Conservation (phyloP, 345 rosid species). For the Eucalyptus tenuipes region DNA sequence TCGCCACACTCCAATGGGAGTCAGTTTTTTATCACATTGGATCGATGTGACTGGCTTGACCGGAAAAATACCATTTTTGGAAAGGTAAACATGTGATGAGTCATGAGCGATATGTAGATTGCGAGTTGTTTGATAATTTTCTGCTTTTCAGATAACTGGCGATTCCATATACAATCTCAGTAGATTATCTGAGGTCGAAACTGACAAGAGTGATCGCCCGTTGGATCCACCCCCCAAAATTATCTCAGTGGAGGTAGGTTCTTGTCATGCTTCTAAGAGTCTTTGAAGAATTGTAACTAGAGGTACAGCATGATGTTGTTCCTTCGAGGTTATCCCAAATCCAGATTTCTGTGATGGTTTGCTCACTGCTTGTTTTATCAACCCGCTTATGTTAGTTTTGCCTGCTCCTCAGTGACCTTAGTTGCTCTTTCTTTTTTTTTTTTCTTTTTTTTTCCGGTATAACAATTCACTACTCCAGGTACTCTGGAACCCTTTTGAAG, state of each 20-base stretch:
- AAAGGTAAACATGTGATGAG: conserved; percentile 37
- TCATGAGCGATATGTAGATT: background rate
- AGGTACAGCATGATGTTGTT: background rate
- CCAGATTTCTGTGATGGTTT: background rate
- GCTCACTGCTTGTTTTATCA: background rate
- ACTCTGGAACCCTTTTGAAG: conserved; percentile 93
- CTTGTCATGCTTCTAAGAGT: background rate
- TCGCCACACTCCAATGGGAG: conserved; percentile 81
- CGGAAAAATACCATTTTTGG: conserved; percentile 74
- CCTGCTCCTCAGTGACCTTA: background rate
- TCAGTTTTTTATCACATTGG: conserved; percentile 88
- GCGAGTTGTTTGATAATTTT: background rate
- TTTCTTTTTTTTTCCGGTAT: background rate
- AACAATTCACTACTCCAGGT: conserved; percentile 32
- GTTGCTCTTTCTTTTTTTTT: background rate
- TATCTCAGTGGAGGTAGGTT: conserved; percentile 64
- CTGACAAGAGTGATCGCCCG: conserved; percentile 63
- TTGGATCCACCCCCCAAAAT: conserved; percentile 70
- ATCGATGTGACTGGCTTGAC: conserved; percentile 91
- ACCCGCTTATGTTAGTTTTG: background rate
- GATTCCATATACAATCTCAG: conserved; percentile 81
- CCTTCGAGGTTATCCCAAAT: background rate
- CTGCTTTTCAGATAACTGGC: conserved; percentile 56
- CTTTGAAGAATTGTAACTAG: background rate
- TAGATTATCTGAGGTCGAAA: conserved; percentile 67